Conservation (phyloP, 2,329 filamentous ascomycete species). For the Penicillium carneum region DNA sequence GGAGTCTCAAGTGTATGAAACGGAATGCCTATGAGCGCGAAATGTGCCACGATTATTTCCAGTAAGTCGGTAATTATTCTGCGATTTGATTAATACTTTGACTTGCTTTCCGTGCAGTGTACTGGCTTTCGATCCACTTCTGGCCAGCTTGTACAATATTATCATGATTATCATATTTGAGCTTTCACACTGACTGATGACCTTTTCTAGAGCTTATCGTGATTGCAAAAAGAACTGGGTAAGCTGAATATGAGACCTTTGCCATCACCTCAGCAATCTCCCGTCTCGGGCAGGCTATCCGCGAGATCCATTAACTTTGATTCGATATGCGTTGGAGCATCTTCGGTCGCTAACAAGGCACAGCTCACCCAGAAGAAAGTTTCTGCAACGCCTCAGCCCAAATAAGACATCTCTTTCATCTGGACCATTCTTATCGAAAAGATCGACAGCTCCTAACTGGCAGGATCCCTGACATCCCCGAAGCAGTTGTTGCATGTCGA, state of each 20-base stretch:
- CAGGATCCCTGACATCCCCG: background rate
- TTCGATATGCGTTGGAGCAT: background rate
- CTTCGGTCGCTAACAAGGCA: constrained; percentile 5
- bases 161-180: background rate
- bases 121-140: background rate
- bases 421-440: background rate
- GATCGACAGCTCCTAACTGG: background rate
- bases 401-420: background rate
- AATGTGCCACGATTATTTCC: constrained; percentile 96
- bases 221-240: constrained; percentile 97
- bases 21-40: constrained; percentile 84
- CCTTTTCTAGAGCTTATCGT: constrained; percentile 76
- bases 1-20: constrained; percentile 85
- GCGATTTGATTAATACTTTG: background rate
- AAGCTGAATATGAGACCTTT: constrained; percentile 45
- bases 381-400: background rate
- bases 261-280: background rate
- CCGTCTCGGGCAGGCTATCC: background rate
- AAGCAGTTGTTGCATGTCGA: constrained; percentile 2
- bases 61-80: constrained; percentile 64
- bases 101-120: constrained; percentile 12
- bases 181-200: constrained; percentile 17
- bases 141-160: background rate
- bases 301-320: background rate
- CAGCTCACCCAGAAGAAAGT: constrained; percentile 22